These are phyloP conservation scores for Eucalyptus tenuipes DNA, from an alignment of 345 rosid genomes.

Conservation along the genomic window DNA sequence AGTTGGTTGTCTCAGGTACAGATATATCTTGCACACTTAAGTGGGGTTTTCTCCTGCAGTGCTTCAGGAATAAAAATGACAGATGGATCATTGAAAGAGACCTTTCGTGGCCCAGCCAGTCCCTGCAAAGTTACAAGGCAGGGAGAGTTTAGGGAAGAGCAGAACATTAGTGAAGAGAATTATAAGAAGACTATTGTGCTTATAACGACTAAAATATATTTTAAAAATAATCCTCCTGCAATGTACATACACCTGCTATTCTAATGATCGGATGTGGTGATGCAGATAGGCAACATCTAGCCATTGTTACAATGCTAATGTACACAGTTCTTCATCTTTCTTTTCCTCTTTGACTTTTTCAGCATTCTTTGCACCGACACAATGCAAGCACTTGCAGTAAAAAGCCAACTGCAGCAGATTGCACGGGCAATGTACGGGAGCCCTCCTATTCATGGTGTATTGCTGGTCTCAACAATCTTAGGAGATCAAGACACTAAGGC, in stretches of 20 bases:
- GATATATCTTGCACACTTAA: neutral
- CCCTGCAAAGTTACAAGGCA: neutral
- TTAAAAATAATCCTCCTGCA: neutral
- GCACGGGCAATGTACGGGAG: slow-evolving; percentile 98
- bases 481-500: slow-evolving; percentile 69
- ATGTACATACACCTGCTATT: neutral
- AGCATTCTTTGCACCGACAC: slow-evolving; percentile 79
- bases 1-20: slow-evolving; percentile 91
- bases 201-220: neutral
- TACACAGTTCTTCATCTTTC: neutral
- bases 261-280: neutral
- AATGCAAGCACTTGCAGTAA: slow-evolving; percentile 68
- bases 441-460: slow-evolving; percentile 90
- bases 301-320: neutral
- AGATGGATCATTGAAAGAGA: neutral
- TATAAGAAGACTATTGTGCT: neutral
- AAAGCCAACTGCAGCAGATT: slow-evolving; percentile 92
- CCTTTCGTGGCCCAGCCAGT: neutral
- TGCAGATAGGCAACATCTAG: neutral
- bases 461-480: slow-evolving; percentile 68
- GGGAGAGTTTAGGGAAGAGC: neutral
- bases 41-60: neutral
- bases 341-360: neutral
- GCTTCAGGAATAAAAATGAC: neutral
- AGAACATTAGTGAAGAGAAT: neutral